These are phyloP conservation scores for Phycomyces nitens DNA, from an alignment of 192 early-diverging fungal genomes.

Conservation along the genomic window DNA sequence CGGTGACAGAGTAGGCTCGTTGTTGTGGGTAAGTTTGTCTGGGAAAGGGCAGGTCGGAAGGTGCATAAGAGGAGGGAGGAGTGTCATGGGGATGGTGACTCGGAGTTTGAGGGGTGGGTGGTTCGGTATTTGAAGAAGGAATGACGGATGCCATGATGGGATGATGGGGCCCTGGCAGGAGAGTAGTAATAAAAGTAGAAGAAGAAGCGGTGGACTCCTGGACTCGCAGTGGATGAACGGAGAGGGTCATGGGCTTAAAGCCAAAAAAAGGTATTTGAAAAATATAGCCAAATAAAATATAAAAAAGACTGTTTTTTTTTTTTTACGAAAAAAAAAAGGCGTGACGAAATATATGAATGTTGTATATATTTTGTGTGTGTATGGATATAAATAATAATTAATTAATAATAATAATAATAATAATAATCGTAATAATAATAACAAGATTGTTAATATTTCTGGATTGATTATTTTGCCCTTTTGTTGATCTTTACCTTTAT, in stretches of 20 bases:
- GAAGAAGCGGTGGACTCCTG: not conserved
- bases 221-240: constrained; percentile 11
- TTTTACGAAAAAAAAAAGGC: not conserved
- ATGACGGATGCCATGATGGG: not conserved
- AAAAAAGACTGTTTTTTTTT: constrained; percentile 9
- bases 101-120: constrained; percentile 7
- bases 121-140: constrained; percentile 15
- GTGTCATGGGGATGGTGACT: constrained; percentile 3
- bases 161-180: not conserved
- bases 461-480: no score
- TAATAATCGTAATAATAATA: no score
- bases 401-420: no score
- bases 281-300: not conserved
- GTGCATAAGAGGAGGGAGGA: constrained; percentile 11
- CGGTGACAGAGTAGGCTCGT: constrained; percentile 48
- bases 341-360: constrained; percentile 2
- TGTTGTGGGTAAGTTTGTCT: constrained; percentile 44
- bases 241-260: constrained; percentile 3
- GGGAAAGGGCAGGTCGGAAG: constrained; percentile 13
- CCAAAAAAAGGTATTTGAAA: not conserved
- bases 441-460: no score
- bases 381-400: no score
- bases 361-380: no score
- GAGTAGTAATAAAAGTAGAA: not conserved
- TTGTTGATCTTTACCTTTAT: no score